Evolutionary conservation across 352 stramenopile species (phyloP), one percentile per base, ranked within the genome.

Genomic region (Phytophthora boehmeriae): DNA sequence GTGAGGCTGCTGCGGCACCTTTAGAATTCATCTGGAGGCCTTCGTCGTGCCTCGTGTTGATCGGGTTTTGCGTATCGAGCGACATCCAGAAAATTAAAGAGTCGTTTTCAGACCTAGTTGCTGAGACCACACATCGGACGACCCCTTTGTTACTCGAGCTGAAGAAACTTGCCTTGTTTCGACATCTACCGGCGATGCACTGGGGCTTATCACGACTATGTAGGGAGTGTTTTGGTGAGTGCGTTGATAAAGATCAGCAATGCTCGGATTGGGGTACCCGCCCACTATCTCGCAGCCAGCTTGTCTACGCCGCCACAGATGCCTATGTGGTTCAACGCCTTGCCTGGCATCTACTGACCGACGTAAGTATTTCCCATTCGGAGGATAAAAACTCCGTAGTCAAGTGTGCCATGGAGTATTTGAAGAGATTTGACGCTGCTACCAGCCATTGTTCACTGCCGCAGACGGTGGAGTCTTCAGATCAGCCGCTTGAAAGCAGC

Each of bases 161-260:
- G 50, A 85, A 85, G 60, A 55, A 79, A 5, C 47, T 88, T 14
- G 80, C 78, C 1, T 59, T 81, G 14, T 82, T 73, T 59, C 66
- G 80, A 17, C 68, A 76, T 9, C n/a, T 86, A 27, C 76, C 75
- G 2, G 73, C 74, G 3, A 73, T 64, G 19, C 57, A 72, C n/a
- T 88, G 78, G 78, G 81, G 81, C 2, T 58, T 90, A 9, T 84
- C 78, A 20, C 67, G 67, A 28, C 66, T 90, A 0, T 78, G 79
- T 28, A 39, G 58, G 9, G 54, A 34, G 6, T 87, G 78, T 17
- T 49, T 88, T 16, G 63, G 72, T 8, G 56, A 75, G n/a, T 35
- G 63, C 19, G 27, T 90, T 22, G 69, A 83, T 49, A 90, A 89
- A 27, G 73, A 88, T 39, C 62, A 90, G 46, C 81, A 90, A 47